A percentile compares a stretch with the other conserved stretches of the same genome.
These are phyloP conservation scores for Posidonia oceanica DNA, from an alignment of 116 monocot species.

Conservation along the genomic window DNA sequence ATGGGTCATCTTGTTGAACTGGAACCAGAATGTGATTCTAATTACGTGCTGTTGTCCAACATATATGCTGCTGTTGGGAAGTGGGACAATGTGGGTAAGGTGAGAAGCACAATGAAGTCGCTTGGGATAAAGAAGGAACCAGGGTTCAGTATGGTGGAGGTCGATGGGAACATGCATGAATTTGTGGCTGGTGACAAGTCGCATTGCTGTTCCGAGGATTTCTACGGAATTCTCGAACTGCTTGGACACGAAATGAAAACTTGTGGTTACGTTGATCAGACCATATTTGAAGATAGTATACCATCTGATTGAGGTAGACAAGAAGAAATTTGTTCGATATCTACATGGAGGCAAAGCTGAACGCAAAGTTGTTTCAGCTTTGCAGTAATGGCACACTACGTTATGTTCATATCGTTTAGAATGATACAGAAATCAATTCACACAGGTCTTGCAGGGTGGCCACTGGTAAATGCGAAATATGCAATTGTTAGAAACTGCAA, in stretches of 20 bases:
- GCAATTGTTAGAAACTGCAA: too few species aligned
- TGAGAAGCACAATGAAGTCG: conserved; percentile 33
- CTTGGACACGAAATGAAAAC: conserved; percentile 27
- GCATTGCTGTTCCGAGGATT: conserved; percentile 14
- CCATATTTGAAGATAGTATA: too few species aligned
- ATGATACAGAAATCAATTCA: too few species aligned
- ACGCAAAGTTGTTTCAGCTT: too few species aligned
- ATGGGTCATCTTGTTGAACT: conserved; percentile 24
- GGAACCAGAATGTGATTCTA: conserved; percentile 27
- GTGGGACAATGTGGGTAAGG: conserved; percentile 30
- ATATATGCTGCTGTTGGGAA: conserved; percentile 32
- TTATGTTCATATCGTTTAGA: too few species aligned
- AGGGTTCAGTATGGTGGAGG: conserved; percentile 32
- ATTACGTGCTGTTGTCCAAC: conserved; percentile 39
- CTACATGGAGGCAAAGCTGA: too few species aligned
- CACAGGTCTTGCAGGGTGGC: too few species aligned
- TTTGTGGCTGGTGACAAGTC: conserved; percentile 40
- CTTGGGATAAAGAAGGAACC: conserved; percentile 33
- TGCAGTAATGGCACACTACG: too few species aligned
- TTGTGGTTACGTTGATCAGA: neutral
- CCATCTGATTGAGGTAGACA: too few species aligned
- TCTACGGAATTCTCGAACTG: conserved; percentile 27
- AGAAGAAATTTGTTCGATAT: too few species aligned
- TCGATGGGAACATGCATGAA: conserved; percentile 18
- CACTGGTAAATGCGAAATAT: too few species aligned